phyloP scores from a whole-genome alignment of 495 filamentous ascomycete species.

The Wilcoxina mikolae region DNA sequence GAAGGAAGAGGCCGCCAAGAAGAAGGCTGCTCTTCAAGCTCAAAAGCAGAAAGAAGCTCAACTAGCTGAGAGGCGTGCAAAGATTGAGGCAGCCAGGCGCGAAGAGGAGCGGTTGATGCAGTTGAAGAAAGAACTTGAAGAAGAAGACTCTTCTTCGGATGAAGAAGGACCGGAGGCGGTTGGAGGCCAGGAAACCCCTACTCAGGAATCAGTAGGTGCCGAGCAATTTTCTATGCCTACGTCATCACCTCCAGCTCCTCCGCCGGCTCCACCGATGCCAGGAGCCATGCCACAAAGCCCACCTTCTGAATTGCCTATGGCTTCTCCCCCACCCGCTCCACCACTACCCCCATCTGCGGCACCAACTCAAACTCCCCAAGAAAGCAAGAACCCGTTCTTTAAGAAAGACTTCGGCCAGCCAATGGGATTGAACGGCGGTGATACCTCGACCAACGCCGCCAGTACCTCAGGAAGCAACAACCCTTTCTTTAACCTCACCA shows the following conservation, averaged over 20 bases:
- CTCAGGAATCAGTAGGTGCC: constrained; percentile 17
- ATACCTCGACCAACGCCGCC: constrained; percentile 28
- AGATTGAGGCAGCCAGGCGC: constrained; percentile 62
- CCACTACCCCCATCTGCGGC: constrained; percentile 32
- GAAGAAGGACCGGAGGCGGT: constrained; percentile 67
- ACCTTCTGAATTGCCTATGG: constrained; percentile 25
- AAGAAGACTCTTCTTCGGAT: constrained; percentile 58
- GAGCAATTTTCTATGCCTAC: constrained; percentile 25
- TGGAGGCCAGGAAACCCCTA: constrained; percentile 20
- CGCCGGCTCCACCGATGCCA: constrained; percentile 36
- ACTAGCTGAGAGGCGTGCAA: constrained; percentile 71
- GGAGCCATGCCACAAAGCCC: constrained; percentile 30
- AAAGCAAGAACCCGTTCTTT: constrained; percentile 53
- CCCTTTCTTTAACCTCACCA: constrained; percentile 83
- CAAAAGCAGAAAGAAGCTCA: constrained; percentile 79
- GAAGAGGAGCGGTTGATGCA: constrained; percentile 29
- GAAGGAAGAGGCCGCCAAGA: constrained; percentile 71
- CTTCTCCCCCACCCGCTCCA: constrained; percentile 33
- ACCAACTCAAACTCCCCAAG: constrained; percentile 27
- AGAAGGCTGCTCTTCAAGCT: constrained; percentile 71
- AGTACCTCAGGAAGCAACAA: constrained; percentile 36
- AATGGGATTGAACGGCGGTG: constrained; percentile 27
- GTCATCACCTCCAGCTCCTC: constrained; percentile 18
- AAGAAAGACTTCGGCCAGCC: constrained; percentile 43
- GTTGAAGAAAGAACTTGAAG: constrained; percentile 70